Evolutionary conservation across 2,329 filamentous ascomycete species (phyloP).

Genomic region (Sordariomycetes sp.): DNA sequence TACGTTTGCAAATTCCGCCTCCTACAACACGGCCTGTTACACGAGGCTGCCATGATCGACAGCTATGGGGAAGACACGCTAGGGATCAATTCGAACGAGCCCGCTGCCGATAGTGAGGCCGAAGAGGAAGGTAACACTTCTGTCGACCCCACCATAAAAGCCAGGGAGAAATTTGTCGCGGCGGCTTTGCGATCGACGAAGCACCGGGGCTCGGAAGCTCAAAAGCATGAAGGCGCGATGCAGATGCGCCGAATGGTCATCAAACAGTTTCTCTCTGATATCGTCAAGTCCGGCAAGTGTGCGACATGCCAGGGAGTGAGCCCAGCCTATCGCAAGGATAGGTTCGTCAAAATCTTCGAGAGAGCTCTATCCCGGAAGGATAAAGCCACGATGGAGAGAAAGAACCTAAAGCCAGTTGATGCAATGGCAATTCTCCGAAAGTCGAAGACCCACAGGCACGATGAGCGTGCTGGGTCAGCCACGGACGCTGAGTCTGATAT

Average conservation of each 20-base stretch:
- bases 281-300: constrained; percentile 62
- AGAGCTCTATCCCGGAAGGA: constrained; percentile 68
- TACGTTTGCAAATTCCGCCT: constrained; percentile 78
- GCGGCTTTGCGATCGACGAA: constrained; percentile 48
- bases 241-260: constrained; percentile 68
- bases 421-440: constrained; percentile 41
- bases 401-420: constrained; percentile 56
- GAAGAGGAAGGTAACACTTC: constrained; percentile 49
- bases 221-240: constrained; percentile 75
- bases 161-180: constrained; percentile 32
- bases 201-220: constrained; percentile 18
- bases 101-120: constrained; percentile 46
- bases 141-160: constrained; percentile 29
- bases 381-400: constrained; percentile 63
- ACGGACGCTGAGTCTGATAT: constrained; percentile 35
- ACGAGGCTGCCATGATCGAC: constrained; percentile 53
- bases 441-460: constrained; percentile 13
- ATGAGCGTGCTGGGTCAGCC: constrained; percentile 12
- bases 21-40: constrained; percentile 71
- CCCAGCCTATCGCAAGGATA: constrained; percentile 78
- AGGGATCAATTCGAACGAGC: constrained; percentile 24
- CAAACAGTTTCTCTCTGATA: constrained; percentile 69
- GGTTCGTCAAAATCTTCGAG: constrained; percentile 88
- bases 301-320: constrained; percentile 57
- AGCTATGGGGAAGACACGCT: constrained; percentile 34